phyloP scores from a whole-genome alignment of 2,329 filamentous ascomycete species.

The Rhytidhysteron rufulum region DNA sequence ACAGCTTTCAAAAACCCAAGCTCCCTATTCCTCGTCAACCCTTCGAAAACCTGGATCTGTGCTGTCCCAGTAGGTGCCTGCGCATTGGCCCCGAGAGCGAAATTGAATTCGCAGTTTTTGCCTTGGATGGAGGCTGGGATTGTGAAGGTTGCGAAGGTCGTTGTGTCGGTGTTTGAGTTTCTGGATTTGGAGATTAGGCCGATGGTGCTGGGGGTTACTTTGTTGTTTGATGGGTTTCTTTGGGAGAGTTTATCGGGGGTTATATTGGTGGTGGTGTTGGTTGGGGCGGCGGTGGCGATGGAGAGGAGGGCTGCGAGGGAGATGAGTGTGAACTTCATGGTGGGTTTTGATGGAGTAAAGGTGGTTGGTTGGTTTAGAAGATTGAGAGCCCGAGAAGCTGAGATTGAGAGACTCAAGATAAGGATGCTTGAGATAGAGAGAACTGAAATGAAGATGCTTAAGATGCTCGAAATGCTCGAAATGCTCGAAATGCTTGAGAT shows the following conservation, averaged over 20 bases:
- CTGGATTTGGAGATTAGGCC: slow-evolving; percentile 5
- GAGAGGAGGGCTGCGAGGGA: slow-evolving; percentile 1
- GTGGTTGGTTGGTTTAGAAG: too few relatives aligned
- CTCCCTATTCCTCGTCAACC: slow-evolving; percentile 6
- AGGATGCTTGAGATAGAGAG: background rate
- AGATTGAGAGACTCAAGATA: too few relatives aligned
- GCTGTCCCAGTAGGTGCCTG: slow-evolving; percentile 3
- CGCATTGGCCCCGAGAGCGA: slow-evolving; percentile 8
- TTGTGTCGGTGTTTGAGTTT: slow-evolving; percentile 10
- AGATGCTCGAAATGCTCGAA: background rate
- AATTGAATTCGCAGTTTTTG: slow-evolving; percentile 16
- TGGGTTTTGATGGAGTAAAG: background rate
- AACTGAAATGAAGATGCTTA: background rate
- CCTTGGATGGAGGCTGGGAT: slow-evolving; percentile 6
- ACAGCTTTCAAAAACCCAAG: slow-evolving; percentile 3
- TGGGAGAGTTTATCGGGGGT: slow-evolving; percentile 1
- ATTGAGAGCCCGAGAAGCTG: too few relatives aligned
- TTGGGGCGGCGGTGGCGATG: slow-evolving; percentile 1
- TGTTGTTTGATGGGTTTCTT: slow-evolving; percentile 1
- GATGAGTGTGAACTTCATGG: slow-evolving; percentile 4
- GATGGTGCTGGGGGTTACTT: background rate
- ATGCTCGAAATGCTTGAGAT: too few relatives aligned
- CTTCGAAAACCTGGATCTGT: too few relatives aligned
- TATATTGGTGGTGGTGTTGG: background rate
- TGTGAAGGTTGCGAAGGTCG: slow-evolving; percentile 17